Percentiles rank a stretch among this genome's conserved stretches.
These are phyloP conservation scores for Coemansia sp. DNA, from an alignment of 192 early-diverging fungal genomes.

Conservation along the genomic window DNA sequence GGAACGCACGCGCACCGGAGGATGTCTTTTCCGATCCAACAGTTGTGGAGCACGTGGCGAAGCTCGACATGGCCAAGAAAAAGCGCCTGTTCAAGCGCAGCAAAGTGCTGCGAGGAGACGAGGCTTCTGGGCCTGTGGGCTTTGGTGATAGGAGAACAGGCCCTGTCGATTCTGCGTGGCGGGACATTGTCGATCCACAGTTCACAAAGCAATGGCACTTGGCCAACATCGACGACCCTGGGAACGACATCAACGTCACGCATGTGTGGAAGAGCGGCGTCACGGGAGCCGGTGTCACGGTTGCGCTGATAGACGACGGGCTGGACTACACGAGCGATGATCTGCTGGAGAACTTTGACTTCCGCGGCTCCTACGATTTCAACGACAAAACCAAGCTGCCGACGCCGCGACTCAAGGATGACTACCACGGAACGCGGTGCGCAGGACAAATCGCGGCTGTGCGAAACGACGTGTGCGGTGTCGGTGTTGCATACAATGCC, in stretches of 20 bases:
- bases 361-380: conserved; percentile 91
- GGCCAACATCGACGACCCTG: conserved; percentile 55
- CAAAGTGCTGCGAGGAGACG: background rate
- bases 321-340: conserved; percentile 85
- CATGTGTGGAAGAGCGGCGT: conserved; percentile 89
- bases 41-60: conserved; percentile 15
- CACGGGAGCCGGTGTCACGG: conserved; percentile 82
- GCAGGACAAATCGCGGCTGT: conserved; percentile 95
- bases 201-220: conserved; percentile 56
- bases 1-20: background rate
- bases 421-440: conserved; percentile 95
- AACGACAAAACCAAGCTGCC: conserved; percentile 79
- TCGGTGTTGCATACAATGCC: conserved; percentile 89
- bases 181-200: conserved; percentile 45
- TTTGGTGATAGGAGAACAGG: conserved; percentile 14
- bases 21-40: background rate
- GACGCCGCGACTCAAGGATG: conserved; percentile 70
- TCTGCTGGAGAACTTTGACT: conserved; percentile 84
- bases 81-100: conserved; percentile 39
- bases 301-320: conserved; percentile 95
- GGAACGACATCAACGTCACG: conserved; percentile 92
- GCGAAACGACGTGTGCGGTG: conserved; percentile 89
- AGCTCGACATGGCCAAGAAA: conserved; percentile 14
- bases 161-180: conserved; percentile 19
- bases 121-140: background rate